Base-by-base conservation (phyloP, 352 stramenopile genomes). In the Aphanomyces stellatus region DNA sequence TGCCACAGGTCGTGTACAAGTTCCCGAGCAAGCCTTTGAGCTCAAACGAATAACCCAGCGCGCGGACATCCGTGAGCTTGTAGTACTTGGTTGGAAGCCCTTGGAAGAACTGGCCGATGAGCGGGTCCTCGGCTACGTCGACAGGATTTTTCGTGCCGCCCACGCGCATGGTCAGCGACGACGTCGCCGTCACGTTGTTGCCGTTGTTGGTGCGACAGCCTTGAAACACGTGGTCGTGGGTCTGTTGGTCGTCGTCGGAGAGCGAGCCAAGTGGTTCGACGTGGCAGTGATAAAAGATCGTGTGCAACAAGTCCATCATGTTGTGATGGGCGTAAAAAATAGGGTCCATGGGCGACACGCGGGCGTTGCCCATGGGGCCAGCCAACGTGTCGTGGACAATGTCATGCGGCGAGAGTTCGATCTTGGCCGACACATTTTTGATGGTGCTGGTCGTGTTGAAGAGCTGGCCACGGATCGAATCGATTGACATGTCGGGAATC, bases 21-120 rank as follows among this genome's bases (percentile, higher is more conserved):
- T 40, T 68, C 0, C 74, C 75, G 17, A 86, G 60, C 25, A 78
- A 74, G 2, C 74, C 73, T 24, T 69, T 81, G 40, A 88, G 62
- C 13, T 84, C 76, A 65, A 82, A 88, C 60, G 76, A 72, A 75
- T 88, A 88, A 71, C 79, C 83, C 57, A 69, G 80, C 15, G 51
- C 43, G 13, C 79, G 77, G 30, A 85, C 49, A 28, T 53, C 46
- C 19, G 84, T 80, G 4, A 84, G 61, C 41, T 71, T 75, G 0
- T 72, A 74, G 37, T 78, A 83, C 24, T 73, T 71, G 37, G 24
- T 48, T 6, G 66, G 66, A 15, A 72, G 27, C 5, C 43, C 59
- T n/a, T 62, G 37, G 42, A 72, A 72, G 61, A 69, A 72, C 59
- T 30, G 49, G 7, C 35, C 48, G 5, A 76, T 53, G 4, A 10